Conservation (phyloP, 257 asterid species). For the Solanum habrochaites region DNA sequence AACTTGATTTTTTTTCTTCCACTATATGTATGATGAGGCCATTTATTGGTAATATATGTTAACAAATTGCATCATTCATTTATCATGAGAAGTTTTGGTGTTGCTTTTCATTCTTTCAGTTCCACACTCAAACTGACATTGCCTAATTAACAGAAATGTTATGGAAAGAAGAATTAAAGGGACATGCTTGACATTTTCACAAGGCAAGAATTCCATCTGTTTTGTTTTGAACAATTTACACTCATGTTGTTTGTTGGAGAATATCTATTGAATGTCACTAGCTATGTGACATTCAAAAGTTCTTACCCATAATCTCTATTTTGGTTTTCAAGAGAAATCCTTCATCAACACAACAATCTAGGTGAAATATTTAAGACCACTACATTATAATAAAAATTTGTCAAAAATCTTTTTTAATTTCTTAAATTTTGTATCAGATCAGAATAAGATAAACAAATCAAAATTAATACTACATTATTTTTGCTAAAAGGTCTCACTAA, state of each 20-base stretch:
- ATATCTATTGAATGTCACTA: neutral
- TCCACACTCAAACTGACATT: neutral
- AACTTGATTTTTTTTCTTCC: neutral
- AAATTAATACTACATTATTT: neutral
- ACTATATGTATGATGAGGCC: neutral
- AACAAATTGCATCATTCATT: neutral
- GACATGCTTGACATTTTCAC: neutral
- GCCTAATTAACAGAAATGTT: neutral
- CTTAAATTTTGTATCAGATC: rapidly evolving
- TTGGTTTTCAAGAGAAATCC: neutral
- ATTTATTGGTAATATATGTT: neutral
- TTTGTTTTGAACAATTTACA: neutral
- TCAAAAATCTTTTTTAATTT: too few relatives aligned
- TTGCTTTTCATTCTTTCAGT: neutral
- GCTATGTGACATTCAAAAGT: neutral
- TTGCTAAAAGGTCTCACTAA: neutral
- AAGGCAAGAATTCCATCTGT: neutral
- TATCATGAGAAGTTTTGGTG: neutral
- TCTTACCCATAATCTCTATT: neutral
- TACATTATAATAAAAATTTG: too few relatives aligned
- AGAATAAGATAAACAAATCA: too few relatives aligned
- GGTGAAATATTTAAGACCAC: neutral
- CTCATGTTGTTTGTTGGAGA: neutral
- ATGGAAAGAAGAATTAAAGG: neutral
- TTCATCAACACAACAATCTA: neutral